These are phyloP conservation scores for Hypoxylon sp. DNA, from an alignment of 2,329 filamentous ascomycete genomes.

Conservation along the genomic window DNA sequence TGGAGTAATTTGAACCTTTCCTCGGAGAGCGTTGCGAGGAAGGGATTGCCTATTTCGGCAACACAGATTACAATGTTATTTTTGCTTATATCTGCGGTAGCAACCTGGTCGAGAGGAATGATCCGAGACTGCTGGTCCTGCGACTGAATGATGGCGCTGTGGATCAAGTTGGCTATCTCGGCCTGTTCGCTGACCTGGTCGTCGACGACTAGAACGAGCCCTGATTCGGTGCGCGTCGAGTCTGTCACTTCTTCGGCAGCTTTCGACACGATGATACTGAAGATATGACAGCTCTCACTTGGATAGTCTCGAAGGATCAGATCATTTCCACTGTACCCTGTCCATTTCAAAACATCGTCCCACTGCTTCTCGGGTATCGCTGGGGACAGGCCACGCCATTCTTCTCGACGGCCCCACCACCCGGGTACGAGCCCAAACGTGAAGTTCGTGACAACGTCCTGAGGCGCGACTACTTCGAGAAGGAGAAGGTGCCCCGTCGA, in stretches of 20 bases:
- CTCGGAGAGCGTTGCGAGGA: slow-evolving; percentile 45
- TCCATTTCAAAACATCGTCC: slow-evolving; percentile 37
- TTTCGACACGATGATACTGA: slow-evolving; percentile 46
- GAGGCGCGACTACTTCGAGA: slow-evolving; percentile 38
- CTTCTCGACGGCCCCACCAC: slow-evolving; percentile 34
- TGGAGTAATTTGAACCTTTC: slow-evolving; percentile 42
- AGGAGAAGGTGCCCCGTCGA: slow-evolving; percentile 27
- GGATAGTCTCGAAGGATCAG: slow-evolving; percentile 31
- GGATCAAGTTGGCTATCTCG: slow-evolving; percentile 35
- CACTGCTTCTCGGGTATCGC: slow-evolving; percentile 33
- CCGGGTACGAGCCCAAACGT: slow-evolving; percentile 40
- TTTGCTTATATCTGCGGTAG: slow-evolving; percentile 14
- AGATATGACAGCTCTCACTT: slow-evolving; percentile 31
- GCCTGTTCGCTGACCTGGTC: slow-evolving; percentile 33
- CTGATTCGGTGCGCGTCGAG: neutral
- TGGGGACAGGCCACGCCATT: slow-evolving; percentile 29
- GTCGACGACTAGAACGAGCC: slow-evolving; percentile 40
- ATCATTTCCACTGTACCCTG: slow-evolving; percentile 34
- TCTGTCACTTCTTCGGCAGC: slow-evolving; percentile 25
- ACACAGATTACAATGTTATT: slow-evolving; percentile 44
- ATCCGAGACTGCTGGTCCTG: slow-evolving; percentile 23
- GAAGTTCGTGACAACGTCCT: slow-evolving; percentile 45
- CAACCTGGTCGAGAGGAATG: slow-evolving; percentile 24
- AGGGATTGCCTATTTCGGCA: slow-evolving; percentile 42
- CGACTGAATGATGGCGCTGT: slow-evolving; percentile 12